Percentiles rank a stretch among this genome's conserved stretches.
Evolutionary conservation across 2,329 filamentous ascomycete genomes (phyloP).

Genomic region (Fusarium goolgardi): DNA sequence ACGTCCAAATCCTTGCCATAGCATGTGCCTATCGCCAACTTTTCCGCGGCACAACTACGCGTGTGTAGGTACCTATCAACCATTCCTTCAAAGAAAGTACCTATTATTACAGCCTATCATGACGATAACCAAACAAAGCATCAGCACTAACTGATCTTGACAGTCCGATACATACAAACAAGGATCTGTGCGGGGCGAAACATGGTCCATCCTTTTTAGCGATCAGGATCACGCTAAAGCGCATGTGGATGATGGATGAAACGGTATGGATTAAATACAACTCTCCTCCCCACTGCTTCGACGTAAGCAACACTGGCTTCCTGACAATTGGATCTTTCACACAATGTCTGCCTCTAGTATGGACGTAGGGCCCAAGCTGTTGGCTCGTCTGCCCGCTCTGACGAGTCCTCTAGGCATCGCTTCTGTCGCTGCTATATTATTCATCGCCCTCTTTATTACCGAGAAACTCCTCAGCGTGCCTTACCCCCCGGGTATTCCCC

Average conservation of each 20-base stretch:
- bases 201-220: not conserved
- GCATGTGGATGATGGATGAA: not conserved
- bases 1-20: not conserved
- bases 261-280: conserved; percentile 12
- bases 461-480: conserved; percentile 38
- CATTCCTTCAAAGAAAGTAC: not conserved
- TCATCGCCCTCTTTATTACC: conserved; percentile 30
- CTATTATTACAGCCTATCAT: not conserved
- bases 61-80: not conserved
- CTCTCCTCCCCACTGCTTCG: not conserved
- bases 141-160: not conserved
- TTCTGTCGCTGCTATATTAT: not conserved
- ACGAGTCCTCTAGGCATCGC: conserved; percentile 27
- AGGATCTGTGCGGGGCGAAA: not conserved
- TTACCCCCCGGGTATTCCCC: conserved; percentile 44
- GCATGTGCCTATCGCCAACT: not conserved
- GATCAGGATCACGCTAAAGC: conserved; percentile 1
- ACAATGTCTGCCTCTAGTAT: not conserved
- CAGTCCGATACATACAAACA: not conserved
- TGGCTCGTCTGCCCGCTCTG: conserved; percentile 19
- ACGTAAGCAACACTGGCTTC: not conserved
- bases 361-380: conserved; percentile 12
- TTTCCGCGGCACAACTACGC: not conserved
- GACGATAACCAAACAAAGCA: not conserved
- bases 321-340: not conserved